Evolutionary conservation across 2,329 filamentous ascomycete species (phyloP), one percentile per base, ranked within the genome.

Genomic region (Botryotinia convoluta): DNA sequence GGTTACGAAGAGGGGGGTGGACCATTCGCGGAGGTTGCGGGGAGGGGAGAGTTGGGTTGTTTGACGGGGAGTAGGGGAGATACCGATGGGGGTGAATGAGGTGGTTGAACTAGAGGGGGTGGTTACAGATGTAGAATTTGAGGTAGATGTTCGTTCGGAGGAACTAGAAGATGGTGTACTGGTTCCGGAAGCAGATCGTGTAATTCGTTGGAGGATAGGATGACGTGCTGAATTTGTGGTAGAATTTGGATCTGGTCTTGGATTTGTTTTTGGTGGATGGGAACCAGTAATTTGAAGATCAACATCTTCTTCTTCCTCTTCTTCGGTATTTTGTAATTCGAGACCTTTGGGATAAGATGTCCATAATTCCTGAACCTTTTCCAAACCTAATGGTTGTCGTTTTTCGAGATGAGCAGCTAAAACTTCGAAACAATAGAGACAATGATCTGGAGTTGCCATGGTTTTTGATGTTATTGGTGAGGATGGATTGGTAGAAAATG

Each of bases 381-480:
- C 82, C 37, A 98, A 89, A 67, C 85, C 86, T 78, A 94, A 85
- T 18, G 92, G 84, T 74, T 90, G 86, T 75, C 91, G 91, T 76
- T 87, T 85, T 77, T 93, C 88, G 77, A 97, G 93, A 74, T 90
- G 88, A 71, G 95, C 92, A 68, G 89, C 87, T 54, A 99, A 90
- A 59, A 87, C 87, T 84, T 99, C 96, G 86, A 99, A 98, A 85
- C 95, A 98, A 83, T 91, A 95, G 80, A 95, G 90, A 83, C 95
- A 98, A 83, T 98, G 95, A 74, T 91, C 91, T 79, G 89, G 84
- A 73, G 92, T 92, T 67, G 96, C 95, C 95, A 98, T 98, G 77
- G 57, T 78, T 64, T 51, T 26, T 51, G 42, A 4, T 22, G 32
- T 12, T 61, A 14, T 26, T 35, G 51, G 61, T 39, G n/a, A 57